Percentiles rank a stretch among this genome's conserved stretches.
These are phyloP conservation scores for Magnaporthiopsis poae DNA, from an alignment of 2,329 filamentous ascomycete genomes.

Conservation along the genomic window DNA sequence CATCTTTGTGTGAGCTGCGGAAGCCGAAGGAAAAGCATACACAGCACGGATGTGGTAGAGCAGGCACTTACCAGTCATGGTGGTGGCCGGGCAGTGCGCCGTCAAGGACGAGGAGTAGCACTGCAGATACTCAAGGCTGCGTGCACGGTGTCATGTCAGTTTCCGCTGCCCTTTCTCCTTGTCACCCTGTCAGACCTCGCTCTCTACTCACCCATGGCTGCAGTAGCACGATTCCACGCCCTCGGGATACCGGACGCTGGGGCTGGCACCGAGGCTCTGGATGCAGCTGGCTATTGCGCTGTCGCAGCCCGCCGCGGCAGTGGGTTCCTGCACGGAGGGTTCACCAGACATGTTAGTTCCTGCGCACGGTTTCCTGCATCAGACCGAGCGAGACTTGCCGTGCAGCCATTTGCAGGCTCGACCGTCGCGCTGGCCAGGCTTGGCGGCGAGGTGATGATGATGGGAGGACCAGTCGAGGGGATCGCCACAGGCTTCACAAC, in stretches of 20 bases:
- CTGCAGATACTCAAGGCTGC: conserved; percentile 14
- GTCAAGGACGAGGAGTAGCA: conserved; percentile 14
- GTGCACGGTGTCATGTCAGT: background rate
- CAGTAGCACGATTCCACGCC: conserved; percentile 15
- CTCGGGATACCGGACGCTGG: background rate
- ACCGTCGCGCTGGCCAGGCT: conserved; percentile 11
- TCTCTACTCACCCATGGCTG: conserved; percentile 12
- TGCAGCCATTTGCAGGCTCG: conserved; percentile 10
- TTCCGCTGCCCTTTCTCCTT: too few relatives aligned
- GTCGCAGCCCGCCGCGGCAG: conserved; percentile 11
- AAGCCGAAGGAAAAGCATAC: background rate
- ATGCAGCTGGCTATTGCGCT: conserved; percentile 14
- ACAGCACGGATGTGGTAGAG: background rate
- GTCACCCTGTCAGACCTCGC: too few relatives aligned
- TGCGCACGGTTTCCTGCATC: too few relatives aligned
- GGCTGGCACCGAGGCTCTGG: conserved; percentile 7
- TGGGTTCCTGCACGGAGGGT: background rate
- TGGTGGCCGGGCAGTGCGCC: conserved; percentile 10
- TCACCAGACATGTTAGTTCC: background rate
- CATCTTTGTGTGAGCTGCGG: background rate
- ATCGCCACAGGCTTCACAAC: background rate
- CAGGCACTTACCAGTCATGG: conserved; percentile 2
- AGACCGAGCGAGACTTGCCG: background rate
- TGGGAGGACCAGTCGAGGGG: background rate
- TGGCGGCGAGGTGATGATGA: conserved; percentile 8